Evolutionary conservation across 1,284 basidiomycete species (phyloP).

Genomic region (Malassezia caprae): DNA sequence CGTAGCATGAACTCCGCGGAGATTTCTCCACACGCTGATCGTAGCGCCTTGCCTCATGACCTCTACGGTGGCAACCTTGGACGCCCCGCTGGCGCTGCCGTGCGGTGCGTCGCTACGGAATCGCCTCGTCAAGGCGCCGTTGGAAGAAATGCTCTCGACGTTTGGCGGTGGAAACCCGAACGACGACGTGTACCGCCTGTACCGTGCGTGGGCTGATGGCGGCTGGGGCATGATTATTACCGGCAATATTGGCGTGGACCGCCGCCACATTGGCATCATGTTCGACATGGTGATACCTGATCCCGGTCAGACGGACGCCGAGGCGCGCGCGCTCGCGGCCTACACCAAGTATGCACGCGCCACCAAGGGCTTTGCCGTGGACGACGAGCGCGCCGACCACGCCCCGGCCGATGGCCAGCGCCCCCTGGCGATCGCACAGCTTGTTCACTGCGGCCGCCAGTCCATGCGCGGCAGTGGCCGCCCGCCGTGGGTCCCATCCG

Average conservation of each 20-base stretch:
- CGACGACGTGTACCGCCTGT: conserved; percentile 57
- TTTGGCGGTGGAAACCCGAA: conserved; percentile 35
- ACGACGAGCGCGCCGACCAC: conserved; percentile 26
- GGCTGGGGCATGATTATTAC: conserved; percentile 83
- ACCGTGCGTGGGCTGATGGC: conserved; percentile 64
- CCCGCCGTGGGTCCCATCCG: conserved; percentile 55
- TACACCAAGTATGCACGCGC: conserved; percentile 31
- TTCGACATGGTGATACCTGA: conserved; percentile 64
- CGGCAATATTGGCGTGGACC: conserved; percentile 70
- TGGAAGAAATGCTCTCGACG: conserved; percentile 38
- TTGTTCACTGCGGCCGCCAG: conserved; percentile 78
- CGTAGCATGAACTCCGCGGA: background rate
- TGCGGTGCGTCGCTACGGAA: conserved; percentile 53
- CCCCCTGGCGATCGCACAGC: conserved; percentile 58
- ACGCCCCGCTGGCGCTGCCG: conserved; percentile 53
- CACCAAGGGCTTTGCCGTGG: conserved; percentile 25
- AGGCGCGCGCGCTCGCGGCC: conserved; percentile 39
- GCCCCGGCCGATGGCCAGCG: conserved; percentile 8
- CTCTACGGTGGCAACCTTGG: background rate
- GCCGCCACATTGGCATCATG: conserved; percentile 64
- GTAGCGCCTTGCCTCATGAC: background rate
- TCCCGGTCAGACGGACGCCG: conserved; percentile 30
- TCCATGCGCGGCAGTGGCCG: conserved; percentile 65
- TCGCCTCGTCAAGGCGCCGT: conserved; percentile 52
- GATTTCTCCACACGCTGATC: background rate